Conservation (phyloP, 164 flowering plant genomes). For the Aristolochia contorta region DNA sequence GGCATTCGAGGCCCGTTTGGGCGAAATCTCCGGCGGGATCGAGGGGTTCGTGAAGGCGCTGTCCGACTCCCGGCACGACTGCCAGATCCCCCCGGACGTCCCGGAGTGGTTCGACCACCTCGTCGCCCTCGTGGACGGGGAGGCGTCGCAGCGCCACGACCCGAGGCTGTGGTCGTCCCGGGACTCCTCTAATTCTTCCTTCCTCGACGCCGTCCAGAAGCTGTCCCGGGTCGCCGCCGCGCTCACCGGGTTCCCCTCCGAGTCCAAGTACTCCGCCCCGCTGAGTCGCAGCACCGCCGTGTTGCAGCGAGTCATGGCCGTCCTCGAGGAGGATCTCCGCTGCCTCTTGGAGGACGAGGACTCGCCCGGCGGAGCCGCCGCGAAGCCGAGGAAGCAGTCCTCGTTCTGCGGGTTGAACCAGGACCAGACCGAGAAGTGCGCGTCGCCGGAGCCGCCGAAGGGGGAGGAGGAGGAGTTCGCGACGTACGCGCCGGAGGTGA, state of each 20-base stretch:
- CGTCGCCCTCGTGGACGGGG: conserved; percentile 19
- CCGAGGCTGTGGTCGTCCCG: no score
- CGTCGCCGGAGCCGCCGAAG: conserved; percentile 5
- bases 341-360: conserved; percentile 46
- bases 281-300: conserved; percentile 26
- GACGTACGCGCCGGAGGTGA: conserved; percentile 27
- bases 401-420: conserved; percentile 4
- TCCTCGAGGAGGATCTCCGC: conserved; percentile 61
- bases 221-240: conserved; percentile 17
- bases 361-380: background rate
- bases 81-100: conserved; percentile 12
- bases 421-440: conserved; percentile 12
- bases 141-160: no score
- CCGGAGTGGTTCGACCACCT: conserved; percentile 22
- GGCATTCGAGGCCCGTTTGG: conserved; percentile 5
- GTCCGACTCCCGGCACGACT: background rate
- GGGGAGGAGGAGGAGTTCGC: conserved; percentile 5
- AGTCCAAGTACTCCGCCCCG: conserved; percentile 4
- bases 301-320: conserved; percentile 47
- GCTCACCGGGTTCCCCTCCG: conserved; percentile 6
- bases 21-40: conserved; percentile 15
- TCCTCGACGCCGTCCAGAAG: conserved; percentile 21
- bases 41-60: conserved; percentile 13
- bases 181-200: no score
- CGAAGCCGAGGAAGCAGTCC: background rate